Percentiles rank a stretch among this genome's conserved stretches.
phyloP scores from a whole-genome alignment of 1,139 yeast genomes.

The Taiozyma onychis region DNA sequence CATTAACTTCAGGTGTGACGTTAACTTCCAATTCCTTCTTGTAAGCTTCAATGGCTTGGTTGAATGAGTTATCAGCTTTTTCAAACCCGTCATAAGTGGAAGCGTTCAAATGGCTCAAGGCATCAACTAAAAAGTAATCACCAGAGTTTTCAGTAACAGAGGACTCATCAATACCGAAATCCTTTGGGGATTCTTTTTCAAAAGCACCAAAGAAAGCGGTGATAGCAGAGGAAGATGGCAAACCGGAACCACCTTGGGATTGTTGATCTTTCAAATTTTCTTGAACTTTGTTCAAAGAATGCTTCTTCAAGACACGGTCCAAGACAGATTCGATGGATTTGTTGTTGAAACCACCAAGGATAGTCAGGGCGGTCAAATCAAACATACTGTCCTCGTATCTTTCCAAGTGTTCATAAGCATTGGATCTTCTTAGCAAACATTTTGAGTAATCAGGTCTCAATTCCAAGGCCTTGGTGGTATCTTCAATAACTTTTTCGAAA shows the following conservation, averaged over 20 bases:
- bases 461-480: conserved; percentile 79
- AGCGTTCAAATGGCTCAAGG: conserved; percentile 54
- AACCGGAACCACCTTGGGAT: conserved; percentile 43
- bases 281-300: conserved; percentile 56
- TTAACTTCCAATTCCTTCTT: conserved; percentile 25
- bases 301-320: conserved; percentile 81
- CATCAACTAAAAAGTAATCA: conserved; percentile 63
- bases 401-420: conserved; percentile 80
- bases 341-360: conserved; percentile 74
- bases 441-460: conserved; percentile 87
- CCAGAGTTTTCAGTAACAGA: conserved; percentile 41
- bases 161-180: conserved; percentile 35
- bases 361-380: conserved; percentile 82
- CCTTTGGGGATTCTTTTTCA: conserved; percentile 28
- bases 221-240: conserved; percentile 85
- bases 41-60: conserved; percentile 60
- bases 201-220: conserved; percentile 77
- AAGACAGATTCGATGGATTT: conserved; percentile 73
- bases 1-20: conserved; percentile 26
- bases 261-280: conserved; percentile 41
- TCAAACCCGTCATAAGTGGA: conserved; percentile 71
- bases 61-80: conserved; percentile 62
- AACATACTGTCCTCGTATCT: conserved; percentile 80
- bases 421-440: conserved; percentile 76
- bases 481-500: conserved; percentile 78